Evolutionary conservation across 805 yeast species (phyloP), one percentile per base, ranked within the genome.

Genomic region (Soucietia sequanensis): DNA sequence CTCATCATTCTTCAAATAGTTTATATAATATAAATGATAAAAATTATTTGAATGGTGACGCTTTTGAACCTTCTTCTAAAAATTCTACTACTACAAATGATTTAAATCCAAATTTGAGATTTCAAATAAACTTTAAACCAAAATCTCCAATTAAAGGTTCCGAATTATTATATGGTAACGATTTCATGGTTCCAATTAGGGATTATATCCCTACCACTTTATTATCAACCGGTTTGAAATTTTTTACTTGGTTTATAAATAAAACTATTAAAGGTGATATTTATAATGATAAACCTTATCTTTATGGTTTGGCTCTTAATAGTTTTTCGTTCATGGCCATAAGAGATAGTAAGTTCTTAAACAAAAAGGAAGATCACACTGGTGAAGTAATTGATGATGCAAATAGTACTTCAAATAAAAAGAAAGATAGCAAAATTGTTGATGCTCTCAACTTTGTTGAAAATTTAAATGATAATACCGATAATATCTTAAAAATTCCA

Each of bases 161-260:
- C 27, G 67, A 70, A n/a, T 56, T 82, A 26, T 39, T 76, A n/a
- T 81, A 78, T 59, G 89, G 89, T 1, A 82, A 82, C 50, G 88
- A 82, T 47, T 79, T 80, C 50, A 75, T 70, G 7, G 51, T 62
- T n/a, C 80, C 85, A 0, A 71, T 82, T 21, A 60, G 70, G 21
- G 79, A 79, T 31, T 65, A 66, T 35, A 66, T 82, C 8, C 89
- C 89, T 3, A 65, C 77, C 4, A 54, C 76, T 2, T 41, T 68
- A 18, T 46, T 68, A 27, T 43, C 67, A 1, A 62, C 72, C 0
- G 87, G 84, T 0, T 61, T 78, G 43, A 68, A 69, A 39, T 57
- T 80, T 22, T 81, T 80, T 62, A 71, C 72, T 30, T 64, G 72
- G 65, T 65, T 70, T 42, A 72, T 82, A 30, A 84, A 79, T 51